These are phyloP conservation scores for Silybum marianum DNA, from an alignment of 129 eudicot genomes.

Conservation along the genomic window DNA sequence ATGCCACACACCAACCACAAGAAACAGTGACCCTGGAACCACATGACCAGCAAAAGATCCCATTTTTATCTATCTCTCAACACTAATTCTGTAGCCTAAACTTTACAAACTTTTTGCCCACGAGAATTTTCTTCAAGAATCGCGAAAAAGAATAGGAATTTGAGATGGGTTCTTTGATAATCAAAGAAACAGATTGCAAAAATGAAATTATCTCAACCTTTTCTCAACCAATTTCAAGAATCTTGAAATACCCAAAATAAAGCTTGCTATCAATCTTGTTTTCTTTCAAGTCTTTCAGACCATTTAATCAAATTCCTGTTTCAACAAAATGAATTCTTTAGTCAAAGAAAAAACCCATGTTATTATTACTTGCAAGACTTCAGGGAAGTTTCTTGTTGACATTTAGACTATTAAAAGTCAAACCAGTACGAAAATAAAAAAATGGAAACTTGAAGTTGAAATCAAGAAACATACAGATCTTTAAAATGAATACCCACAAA, in stretches of 20 bases:
- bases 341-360: slow-evolving; percentile 11
- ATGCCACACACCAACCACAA: slow-evolving; percentile 87
- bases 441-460: slow-evolving; percentile 32
- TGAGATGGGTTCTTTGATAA: slow-evolving; percentile 8
- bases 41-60: slow-evolving; percentile 96
- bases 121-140: slow-evolving; percentile 7
- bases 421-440: slow-evolving; percentile 21
- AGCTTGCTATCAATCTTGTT: background rate
- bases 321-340: slow-evolving; percentile 24
- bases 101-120: background rate
- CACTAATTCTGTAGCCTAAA: slow-evolving; percentile 16
- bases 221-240: background rate
- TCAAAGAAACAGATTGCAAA: slow-evolving; percentile 11
- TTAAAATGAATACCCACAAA: background rate
- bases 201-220: background rate
- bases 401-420: slow-evolving; percentile 20
- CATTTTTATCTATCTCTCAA: slow-evolving; percentile 41
- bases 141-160: slow-evolving; percentile 6
- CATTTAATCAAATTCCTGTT: slow-evolving; percentile 37
- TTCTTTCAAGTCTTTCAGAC: slow-evolving; percentile 20
- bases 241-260: background rate
- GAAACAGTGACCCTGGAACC: slow-evolving; percentile 91
- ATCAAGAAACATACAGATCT: slow-evolving; percentile 34
- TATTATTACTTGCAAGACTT: background rate
- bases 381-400: slow-evolving; percentile 12